phyloP scores from a whole-genome alignment of 108 stramenopile genomes.

The Nitzschia palea region DNA sequence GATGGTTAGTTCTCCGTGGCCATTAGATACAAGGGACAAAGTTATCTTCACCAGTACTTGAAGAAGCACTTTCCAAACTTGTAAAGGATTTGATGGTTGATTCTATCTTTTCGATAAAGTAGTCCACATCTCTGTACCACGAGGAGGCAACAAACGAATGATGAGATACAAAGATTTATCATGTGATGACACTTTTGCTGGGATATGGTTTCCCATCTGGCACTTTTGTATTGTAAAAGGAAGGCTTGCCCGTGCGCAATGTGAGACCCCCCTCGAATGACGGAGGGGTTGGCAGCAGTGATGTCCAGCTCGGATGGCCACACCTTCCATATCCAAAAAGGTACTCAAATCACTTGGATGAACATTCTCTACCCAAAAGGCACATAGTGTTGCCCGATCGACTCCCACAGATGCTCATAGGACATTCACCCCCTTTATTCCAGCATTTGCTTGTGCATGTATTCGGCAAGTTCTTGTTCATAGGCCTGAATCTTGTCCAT shows the following conservation, averaged over 20 bases:
- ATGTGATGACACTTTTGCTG: too few species aligned
- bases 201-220: too few species aligned
- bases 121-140: constrained; percentile 76
- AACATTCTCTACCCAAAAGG: constrained; percentile 83
- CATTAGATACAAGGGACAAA: constrained; percentile 76
- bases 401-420: constrained; percentile 67
- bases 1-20: too few species aligned
- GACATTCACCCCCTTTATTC: constrained; percentile 75
- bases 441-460: constrained; percentile 68
- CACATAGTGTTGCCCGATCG: too few species aligned
- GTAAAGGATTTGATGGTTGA: constrained; percentile 68
- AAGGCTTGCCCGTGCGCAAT: constrained; percentile 83
- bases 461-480: constrained; percentile 83
- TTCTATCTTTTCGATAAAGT: constrained; percentile 69
- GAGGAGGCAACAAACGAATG: too few species aligned
- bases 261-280: constrained; percentile 77
- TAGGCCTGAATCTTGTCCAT: constrained; percentile 89
- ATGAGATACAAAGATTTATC: too few species aligned
- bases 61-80: constrained; percentile 30
- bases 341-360: constrained; percentile 94
- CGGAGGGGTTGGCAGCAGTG: constrained; percentile 98
- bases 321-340: constrained; percentile 95
- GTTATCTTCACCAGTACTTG: constrained; percentile 39
- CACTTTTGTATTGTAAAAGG: constrained; percentile 90
- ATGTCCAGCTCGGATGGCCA: constrained; percentile 95